phyloP scores from a whole-genome alignment of 208 protist genomes.

The Crithidia sp. region DNA sequence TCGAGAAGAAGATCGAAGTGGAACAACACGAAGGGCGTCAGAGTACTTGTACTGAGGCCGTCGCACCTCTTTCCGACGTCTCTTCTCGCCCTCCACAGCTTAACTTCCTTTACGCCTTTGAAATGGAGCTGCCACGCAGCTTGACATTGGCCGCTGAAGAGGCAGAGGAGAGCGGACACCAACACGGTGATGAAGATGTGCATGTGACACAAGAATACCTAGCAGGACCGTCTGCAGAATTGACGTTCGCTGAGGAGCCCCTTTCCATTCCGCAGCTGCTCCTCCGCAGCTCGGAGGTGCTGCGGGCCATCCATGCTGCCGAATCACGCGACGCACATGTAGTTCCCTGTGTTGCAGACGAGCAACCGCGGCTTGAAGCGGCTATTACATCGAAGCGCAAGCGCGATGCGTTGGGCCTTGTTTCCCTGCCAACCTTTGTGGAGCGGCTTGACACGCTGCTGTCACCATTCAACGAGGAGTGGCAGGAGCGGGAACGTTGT shows the following conservation, averaged over 20 bases:
- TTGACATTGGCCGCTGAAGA: background rate
- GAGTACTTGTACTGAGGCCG: too few relatives aligned
- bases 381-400: background rate
- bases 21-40: too few relatives aligned
- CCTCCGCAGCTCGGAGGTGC: slow-evolving; percentile 19
- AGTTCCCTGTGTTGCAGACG: too few relatives aligned
- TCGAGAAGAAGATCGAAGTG: too few relatives aligned
- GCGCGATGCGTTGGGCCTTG: slow-evolving; percentile 30
- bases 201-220: too few relatives aligned
- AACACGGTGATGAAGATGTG: too few relatives aligned
- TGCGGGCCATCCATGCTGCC: slow-evolving; percentile 40
- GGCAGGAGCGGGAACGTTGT: background rate
- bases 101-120: slow-evolving; percentile 62
- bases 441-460: slow-evolving; percentile 53
- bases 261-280: slow-evolving; percentile 10
- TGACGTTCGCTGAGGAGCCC: background rate
- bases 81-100: background rate
- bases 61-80: too few relatives aligned
- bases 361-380: too few relatives aligned
- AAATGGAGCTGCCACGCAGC: slow-evolving; percentile 40
- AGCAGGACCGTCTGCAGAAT: background rate
- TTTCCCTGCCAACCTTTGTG: slow-evolving; percentile 58
- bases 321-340: slow-evolving; percentile 12
- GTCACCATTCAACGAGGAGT: slow-evolving; percentile 28
- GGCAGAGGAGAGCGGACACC: background rate